Evolutionary conservation across 305 asterid species (phyloP), one percentile per base, ranked within the genome.

Genomic region (Solanum hybrid): DNA sequence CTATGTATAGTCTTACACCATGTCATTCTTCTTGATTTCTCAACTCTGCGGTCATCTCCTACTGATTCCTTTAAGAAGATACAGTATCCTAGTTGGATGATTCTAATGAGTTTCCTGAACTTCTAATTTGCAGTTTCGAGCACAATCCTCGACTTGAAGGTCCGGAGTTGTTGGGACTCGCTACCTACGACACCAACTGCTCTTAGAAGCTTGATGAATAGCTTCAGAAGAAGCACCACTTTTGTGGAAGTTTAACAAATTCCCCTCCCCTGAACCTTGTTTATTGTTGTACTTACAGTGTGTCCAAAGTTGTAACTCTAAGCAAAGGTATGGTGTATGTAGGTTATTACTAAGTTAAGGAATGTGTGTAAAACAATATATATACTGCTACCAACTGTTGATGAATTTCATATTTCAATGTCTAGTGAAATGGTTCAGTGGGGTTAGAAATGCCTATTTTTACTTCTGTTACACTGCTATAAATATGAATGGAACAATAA

Each of bases 101-200:
- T 33, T 85, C 78, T 85, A 20, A 85, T 61, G n/a, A 85, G n/a
- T 80, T 37, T 27, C 78, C 68, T 27, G 3, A 87, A 45, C 33
- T 73, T 4, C 4, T 89, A 32, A 32, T 90, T 90, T 93, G 93
- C 95, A 97, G 99, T 95, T 97, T 96, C 51, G 98, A 96, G 95
- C 95, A 96, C 93, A 96, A 96, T 89, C 98, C 98, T 91, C 97
- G 95, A 41, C 93, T 97, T 89, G 99, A 97, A 94, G 99, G 99
- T 87, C 98, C 99, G 3, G 98, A 96, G 94, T 93, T 97, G 96
- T 96, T 90, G 94, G 99, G 99, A 91, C 97, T 96, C 75, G 99
- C 97, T 77, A 94, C 94, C 89, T 97, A 97, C 10, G 99, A 97
- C 92, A 94, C 98, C 88, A 95, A 96, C 91, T 97, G 99, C 94